Base-by-base conservation (phyloP, 441 rosid genomes). In the Gossypium gossypioides region DNA sequence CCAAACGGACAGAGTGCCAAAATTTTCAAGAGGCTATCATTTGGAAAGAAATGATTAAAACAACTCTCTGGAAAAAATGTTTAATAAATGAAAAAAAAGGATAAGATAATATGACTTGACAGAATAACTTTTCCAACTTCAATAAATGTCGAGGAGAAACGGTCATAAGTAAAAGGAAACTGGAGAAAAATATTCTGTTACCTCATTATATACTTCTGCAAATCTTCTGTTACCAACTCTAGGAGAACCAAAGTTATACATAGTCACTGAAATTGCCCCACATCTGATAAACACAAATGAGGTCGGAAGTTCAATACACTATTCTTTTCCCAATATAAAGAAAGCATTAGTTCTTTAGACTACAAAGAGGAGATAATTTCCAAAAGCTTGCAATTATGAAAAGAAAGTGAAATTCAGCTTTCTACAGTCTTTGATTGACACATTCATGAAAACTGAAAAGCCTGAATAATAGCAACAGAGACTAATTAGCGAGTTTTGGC, bases 181-280 rank as follows among this genome's bases (percentile, higher is more conserved):
- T 40, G 7, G 37, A 59, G 73, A 15, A 61, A 27, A 48, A 2
- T 22, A 44, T 22, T 21, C 19, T 52, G 51, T 74, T 79, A 93
- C 97, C 98, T 90, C 85, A 59, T 93, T 93, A 77, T 93, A 93
- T 37, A 84, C 82, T 70, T 90, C 97, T 44, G 96, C 93, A 73
- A 93, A 90, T 73, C 81, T 87, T 86, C 81, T 91, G 84, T 93
- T 91, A 75, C 98, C 97, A 81, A 93, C 97, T 83, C 96, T 90
- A 62, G 98, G 97, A 78, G 98, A 93, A 66, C 98, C 98, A 59
- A 93, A 93, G 79, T 91, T 93, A 79, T 91, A 93, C 98, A 91
- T 91, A 8, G 96, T 89, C 76, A 91, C 85, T 24, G 80, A 83
- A 80, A 91, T 84, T 57, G 84, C 88, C 66, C 91, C 95, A 57